phyloP scores from a whole-genome alignment of 768 basidiomycete genomes.

The Naganishia randhawae region DNA sequence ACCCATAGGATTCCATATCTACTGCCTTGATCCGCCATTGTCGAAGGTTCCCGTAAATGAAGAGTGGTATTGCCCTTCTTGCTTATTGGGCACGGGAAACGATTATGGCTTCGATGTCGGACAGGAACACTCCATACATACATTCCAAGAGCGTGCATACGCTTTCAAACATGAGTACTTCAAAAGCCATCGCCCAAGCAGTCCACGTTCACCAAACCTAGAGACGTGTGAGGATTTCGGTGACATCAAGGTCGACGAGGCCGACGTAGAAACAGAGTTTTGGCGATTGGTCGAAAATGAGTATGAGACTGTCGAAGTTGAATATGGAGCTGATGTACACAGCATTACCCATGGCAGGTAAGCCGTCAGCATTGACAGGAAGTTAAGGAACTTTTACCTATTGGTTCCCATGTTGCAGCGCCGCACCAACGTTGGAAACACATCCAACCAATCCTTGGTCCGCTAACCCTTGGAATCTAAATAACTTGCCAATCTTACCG shows the following conservation, averaged over 20 bases:
- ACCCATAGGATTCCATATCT: slow-evolving; percentile 83
- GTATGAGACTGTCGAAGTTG: slow-evolving; percentile 89
- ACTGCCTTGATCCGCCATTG: slow-evolving; percentile 90
- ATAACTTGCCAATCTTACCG: slow-evolving; percentile 88
- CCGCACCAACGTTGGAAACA: slow-evolving; percentile 91
- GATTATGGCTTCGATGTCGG: slow-evolving; percentile 99
- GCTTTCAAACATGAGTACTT: slow-evolving; percentile 91
- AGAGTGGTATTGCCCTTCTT: slow-evolving; percentile 93
- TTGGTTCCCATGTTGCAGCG: slow-evolving; percentile 55
- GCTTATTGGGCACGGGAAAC: slow-evolving; percentile 82
- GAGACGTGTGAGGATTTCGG: slow-evolving; percentile 50
- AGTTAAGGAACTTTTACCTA: background rate
- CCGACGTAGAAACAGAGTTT: slow-evolving; percentile 89
- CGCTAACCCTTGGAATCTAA: slow-evolving; percentile 93
- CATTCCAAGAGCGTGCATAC: slow-evolving; percentile 83
- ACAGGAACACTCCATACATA: slow-evolving; percentile 85
- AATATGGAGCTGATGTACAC: slow-evolving; percentile 99
- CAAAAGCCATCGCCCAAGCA: slow-evolving; percentile 57
- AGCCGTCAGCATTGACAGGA: background rate
- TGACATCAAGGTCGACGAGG: slow-evolving; percentile 61
- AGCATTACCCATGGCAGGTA: slow-evolving; percentile 85
- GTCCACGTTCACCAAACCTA: slow-evolving; percentile 8
- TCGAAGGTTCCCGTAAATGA: slow-evolving; percentile 73
- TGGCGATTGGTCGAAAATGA: slow-evolving; percentile 91
- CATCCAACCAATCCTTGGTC: slow-evolving; percentile 83